Conservation (phyloP, 805 yeast genomes). For the Kregervanrija fluxuum region DNA sequence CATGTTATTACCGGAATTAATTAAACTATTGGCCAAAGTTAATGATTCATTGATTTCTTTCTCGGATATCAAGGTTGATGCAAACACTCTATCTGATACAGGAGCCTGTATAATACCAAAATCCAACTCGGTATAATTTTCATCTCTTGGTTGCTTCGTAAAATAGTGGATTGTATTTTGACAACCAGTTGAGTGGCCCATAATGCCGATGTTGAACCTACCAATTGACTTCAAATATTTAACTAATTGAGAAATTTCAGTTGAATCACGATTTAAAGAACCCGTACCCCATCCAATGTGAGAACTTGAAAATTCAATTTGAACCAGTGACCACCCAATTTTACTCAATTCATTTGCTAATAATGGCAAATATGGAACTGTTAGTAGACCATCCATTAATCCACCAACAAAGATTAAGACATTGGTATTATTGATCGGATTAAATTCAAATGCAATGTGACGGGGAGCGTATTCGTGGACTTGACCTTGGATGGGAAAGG, state of each 20-base stretch:
- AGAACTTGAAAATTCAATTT: conserved; percentile 49
- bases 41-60: conserved; percentile 14
- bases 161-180: conserved; percentile 67
- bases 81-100: conserved; percentile 57
- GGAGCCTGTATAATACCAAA: conserved; percentile 72
- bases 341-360: conserved; percentile 35
- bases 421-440: conserved; percentile 29
- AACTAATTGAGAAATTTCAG: conserved; percentile 50
- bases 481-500: conserved; percentile 28
- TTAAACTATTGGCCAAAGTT: conserved; percentile 31
- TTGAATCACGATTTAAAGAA: conserved; percentile 49
- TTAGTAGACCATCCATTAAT: conserved; percentile 58
- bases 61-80: conserved; percentile 11
- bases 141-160: conserved; percentile 26
- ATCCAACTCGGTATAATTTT: conserved; percentile 27
- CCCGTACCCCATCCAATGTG: conserved; percentile 74
- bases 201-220: conserved; percentile 45
- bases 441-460: conserved; percentile 51
- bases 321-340: conserved; percentile 53
- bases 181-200: conserved; percentile 86
- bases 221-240: conserved; percentile 40
- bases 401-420: conserved; percentile 70
- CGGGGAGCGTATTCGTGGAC: conserved; percentile 39
- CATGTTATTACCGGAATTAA: conserved; percentile 35
- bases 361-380: conserved; percentile 58